phyloP scores from a whole-genome alignment of 805 yeast species.

The Kockiozyma suomiensis region DNA sequence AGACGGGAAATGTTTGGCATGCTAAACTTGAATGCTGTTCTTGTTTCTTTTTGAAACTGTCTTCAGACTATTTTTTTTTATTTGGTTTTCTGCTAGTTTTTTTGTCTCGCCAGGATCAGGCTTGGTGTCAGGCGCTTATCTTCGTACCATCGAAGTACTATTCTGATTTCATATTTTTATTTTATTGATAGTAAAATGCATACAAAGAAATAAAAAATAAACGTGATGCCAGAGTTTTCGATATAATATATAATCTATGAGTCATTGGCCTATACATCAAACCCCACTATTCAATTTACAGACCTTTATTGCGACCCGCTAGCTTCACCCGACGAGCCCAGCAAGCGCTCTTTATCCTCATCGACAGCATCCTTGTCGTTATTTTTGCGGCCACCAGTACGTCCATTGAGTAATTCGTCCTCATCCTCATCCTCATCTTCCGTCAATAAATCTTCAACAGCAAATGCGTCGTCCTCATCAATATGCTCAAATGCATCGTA shows the following conservation, averaged over 20 bases:
- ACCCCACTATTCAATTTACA: too few relatives aligned
- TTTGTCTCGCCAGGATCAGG: not conserved
- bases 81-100: not conserved
- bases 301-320: conserved; percentile 9
- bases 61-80: not conserved
- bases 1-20: conserved; percentile 30
- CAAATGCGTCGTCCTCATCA: conserved; percentile 33
- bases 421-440: conserved; percentile 29
- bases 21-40: conserved; percentile 22
- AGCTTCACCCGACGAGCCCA: conserved; percentile 5
- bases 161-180: too few relatives aligned
- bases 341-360: conserved; percentile 17
- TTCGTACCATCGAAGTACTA: not conserved
- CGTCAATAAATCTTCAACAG: conserved; percentile 27
- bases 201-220: too few relatives aligned
- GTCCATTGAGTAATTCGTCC: conserved; percentile 7
- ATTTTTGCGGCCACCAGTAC: conserved; percentile 8
- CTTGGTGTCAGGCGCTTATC: not conserved
- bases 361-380: not conserved
- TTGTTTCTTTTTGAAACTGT: conserved; percentile 17
- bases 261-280: not conserved
- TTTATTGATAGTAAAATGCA: too few relatives aligned
- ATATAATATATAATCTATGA: not conserved
- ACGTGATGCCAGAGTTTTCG: too few relatives aligned
- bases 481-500: conserved; percentile 34